phyloP scores from a whole-genome alignment of 306 rosid genomes.

The Vigna hirtella region DNA sequence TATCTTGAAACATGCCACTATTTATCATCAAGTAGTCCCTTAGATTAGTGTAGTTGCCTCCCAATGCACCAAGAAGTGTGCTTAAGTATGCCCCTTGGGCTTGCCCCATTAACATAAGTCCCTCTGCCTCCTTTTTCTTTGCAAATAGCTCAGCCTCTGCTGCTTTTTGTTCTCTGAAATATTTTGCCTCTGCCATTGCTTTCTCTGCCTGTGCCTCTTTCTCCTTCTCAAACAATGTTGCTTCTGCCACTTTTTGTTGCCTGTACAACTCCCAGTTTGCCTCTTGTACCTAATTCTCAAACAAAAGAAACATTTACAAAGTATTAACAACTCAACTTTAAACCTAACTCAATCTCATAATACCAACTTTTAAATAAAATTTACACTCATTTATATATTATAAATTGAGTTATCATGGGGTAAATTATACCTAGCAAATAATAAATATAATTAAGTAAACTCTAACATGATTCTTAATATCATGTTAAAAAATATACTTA shows the following conservation, averaged over 20 bases:
- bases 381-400: too few relatives aligned
- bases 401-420: too few relatives aligned
- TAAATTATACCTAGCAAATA: too few relatives aligned
- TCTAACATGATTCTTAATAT: too few relatives aligned
- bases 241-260: conserved; percentile 48
- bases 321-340: too few relatives aligned
- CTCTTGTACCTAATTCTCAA: conserved; percentile 44
- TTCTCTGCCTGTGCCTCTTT: conserved; percentile 49
- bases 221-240: conserved; percentile 45
- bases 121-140: conserved; percentile 52
- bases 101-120: conserved; percentile 38
- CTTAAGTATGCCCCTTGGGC: conserved; percentile 42
- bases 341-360: too few relatives aligned
- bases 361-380: too few relatives aligned
- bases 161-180: conserved; percentile 38
- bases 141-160: conserved; percentile 47
- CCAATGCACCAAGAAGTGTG: conserved; percentile 44
- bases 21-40: conserved; percentile 53
- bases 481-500: too few relatives aligned
- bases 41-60: conserved; percentile 35
- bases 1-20: conserved; percentile 45
- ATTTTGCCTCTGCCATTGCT: conserved; percentile 41
- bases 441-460: too few relatives aligned
- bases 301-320: too few relatives aligned
- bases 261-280: conserved; percentile 51